phyloP scores from a whole-genome alignment of 2,329 filamentous ascomycete genomes.

The Sclerotinia trifoliorum region DNA sequence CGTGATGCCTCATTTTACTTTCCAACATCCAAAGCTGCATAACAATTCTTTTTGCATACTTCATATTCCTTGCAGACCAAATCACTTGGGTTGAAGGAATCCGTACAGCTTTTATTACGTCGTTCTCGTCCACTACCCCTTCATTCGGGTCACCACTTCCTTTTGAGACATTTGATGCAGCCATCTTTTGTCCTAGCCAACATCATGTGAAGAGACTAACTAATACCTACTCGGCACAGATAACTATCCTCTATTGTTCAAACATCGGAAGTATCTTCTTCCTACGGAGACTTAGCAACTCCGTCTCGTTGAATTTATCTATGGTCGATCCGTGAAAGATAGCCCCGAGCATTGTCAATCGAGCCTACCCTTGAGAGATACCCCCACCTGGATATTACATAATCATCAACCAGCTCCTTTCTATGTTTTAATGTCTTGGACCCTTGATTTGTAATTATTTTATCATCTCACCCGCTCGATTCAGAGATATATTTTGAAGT shows the following conservation, averaged over 20 bases:
- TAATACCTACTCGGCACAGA: too few species aligned
- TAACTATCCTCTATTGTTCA: too few species aligned
- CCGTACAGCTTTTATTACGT: background rate
- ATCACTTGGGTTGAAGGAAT: background rate
- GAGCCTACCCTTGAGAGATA: background rate
- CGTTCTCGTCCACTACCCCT: background rate
- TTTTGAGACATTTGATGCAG: background rate
- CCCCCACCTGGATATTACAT: background rate
- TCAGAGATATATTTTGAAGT: background rate
- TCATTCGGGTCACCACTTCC: background rate
- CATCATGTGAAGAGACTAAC: background rate
- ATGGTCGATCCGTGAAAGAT: background rate
- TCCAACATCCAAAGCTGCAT: too few species aligned
- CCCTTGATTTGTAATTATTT: background rate
- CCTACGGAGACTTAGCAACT: background rate
- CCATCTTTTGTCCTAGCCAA: too few species aligned
- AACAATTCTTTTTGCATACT: too few species aligned
- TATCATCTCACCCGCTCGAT: background rate
- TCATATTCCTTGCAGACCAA: too few species aligned
- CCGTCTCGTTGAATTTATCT: background rate
- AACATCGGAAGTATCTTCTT: background rate
- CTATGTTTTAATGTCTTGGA: background rate
- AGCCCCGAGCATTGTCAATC: background rate
- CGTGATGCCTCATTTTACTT: background rate
- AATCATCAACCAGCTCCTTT: background rate